Evolutionary conservation across 1,284 basidiomycete genomes (phyloP), one percentile per base, ranked within the genome.

Genomic region (Pholiota adiposa): DNA sequence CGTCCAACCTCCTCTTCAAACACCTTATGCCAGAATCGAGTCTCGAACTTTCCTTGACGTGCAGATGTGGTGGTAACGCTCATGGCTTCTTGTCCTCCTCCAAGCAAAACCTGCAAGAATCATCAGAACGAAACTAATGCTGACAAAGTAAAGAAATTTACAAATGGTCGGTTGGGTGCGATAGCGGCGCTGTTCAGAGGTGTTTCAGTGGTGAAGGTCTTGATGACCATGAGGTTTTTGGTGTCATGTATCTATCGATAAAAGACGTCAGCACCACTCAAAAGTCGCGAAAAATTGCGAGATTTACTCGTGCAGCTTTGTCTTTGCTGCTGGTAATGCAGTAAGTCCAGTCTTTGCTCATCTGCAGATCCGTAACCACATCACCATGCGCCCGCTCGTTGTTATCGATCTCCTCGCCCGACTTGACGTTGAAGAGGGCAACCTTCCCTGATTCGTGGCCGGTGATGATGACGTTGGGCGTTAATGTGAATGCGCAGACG

Each of bases 31-130:
- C 96, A 99, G 82, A 99, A 98, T 50, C 96, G 85, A 3, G 96
- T 95, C 80, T 99, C 97, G 75, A 99, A 99, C 77, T 97, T 97
- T 41, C 97, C 97, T 74, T 97, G 94, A 58, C 97, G 87, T 36
- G 89, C 75, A 5, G 93, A 94, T 1, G 97, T 99, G 4, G 95
- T 98, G 14, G 97, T 98, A 58, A 99, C 97, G 70, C 83, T 91
- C 96, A 97, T 98, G 8, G 97, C 97, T 73, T 98, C 97, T 77
- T 98, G 97, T 57, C 97, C 97, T 76, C 97, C 97, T 55, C 97
- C 97, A 41, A 98, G 81, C 33, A 97, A 84, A 51, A 97, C 80
- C 91, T 94, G 64, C 27, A 51, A 62, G 48, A 49, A 49, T 8
- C 27, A 44, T 8, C 0, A 18, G 18, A 21, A 21, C 27, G 5